These are phyloP conservation scores for Stephania cephalantha DNA, from an alignment of 164 flowering plant species.

Conservation along the genomic window DNA sequence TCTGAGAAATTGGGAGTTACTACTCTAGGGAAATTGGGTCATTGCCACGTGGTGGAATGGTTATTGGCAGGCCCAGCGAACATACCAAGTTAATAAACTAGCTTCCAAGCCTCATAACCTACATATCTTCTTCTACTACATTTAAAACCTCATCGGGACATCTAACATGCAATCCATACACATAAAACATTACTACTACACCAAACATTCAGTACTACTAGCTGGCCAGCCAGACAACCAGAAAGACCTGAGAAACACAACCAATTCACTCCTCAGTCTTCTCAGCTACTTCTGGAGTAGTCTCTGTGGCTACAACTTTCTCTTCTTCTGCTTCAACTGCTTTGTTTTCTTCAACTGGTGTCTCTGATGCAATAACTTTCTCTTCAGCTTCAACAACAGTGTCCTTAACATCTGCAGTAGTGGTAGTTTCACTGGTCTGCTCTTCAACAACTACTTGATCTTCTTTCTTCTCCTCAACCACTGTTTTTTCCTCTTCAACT, in stretches of 20 bases:
- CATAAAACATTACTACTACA: neutral
- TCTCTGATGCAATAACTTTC: neutral
- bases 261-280: neutral
- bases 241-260: neutral
- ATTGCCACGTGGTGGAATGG: neutral
- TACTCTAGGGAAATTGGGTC: neutral
- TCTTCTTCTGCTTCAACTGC: neutral
- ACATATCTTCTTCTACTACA: neutral
- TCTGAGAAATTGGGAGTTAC: neutral
- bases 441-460: neutral
- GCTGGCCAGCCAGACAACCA: neutral
- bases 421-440: neutral
- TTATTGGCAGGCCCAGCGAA: neutral
- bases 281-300: neutral
- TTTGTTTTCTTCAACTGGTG: neutral
- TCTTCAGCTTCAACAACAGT: neutral
- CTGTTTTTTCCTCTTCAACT: neutral
- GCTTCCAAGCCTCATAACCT: neutral
- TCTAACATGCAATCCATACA: neutral
- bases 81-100: neutral
- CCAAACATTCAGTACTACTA: too few relatives aligned
- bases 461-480: neutral
- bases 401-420: neutral
- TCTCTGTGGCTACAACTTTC: neutral
- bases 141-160: neutral